Evolutionary conservation across 176 grass and related monocot species (phyloP).

Genomic region (Leersia perrieri): DNA sequence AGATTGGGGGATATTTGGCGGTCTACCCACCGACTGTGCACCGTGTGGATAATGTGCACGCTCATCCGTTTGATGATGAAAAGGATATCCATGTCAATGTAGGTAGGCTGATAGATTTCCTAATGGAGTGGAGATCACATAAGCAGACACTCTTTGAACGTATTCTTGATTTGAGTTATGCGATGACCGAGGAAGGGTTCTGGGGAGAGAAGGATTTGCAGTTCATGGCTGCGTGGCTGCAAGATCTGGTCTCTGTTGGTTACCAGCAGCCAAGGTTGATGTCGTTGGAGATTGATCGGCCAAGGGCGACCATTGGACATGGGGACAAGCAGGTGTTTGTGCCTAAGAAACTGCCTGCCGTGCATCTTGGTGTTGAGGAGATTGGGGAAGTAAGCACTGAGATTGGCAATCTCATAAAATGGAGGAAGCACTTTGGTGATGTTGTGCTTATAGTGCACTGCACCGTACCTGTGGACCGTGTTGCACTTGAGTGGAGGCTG

Average conservation of each 20-base stretch:
- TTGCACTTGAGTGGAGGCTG: constrained; percentile 84
- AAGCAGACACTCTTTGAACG: constrained; percentile 72
- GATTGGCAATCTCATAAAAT: constrained; percentile 87
- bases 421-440: constrained; percentile 92
- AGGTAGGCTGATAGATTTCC: constrained; percentile 73
- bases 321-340: constrained; percentile 68
- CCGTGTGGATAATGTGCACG: constrained; percentile 49
- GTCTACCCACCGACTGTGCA: constrained; percentile 81
- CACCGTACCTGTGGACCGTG: constrained; percentile 48
- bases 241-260: constrained; percentile 68
- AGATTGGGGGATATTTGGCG: constrained; percentile 73
- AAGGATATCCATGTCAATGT: constrained; percentile 93
- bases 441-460: constrained; percentile 75
- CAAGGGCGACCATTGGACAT: constrained; percentile 67
- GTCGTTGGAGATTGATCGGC: constrained; percentile 72
- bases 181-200: constrained; percentile 76
- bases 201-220: constrained; percentile 74
- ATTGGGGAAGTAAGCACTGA: constrained; percentile 71
- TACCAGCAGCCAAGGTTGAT: constrained; percentile 85
- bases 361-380: constrained; percentile 89
- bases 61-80: constrained; percentile 71
- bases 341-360: constrained; percentile 71
- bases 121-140: constrained; percentile 70
- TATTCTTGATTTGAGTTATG: constrained; percentile 84
- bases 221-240: constrained; percentile 75